phyloP scores from a whole-genome alignment of 768 basidiomycete species.

The Leccinum pellstonianum region DNA sequence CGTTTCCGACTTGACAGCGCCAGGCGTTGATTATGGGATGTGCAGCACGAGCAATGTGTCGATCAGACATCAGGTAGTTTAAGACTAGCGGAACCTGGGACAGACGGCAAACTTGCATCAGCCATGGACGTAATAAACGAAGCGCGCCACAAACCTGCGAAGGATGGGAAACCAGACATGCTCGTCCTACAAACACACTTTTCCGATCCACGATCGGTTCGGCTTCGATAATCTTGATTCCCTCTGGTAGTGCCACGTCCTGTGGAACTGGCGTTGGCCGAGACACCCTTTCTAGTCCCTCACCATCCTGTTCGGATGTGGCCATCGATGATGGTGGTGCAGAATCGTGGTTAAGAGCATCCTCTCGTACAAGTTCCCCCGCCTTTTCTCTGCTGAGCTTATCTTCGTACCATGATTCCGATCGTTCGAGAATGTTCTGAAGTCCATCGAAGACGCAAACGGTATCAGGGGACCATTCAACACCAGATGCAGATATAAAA shows the following conservation, averaged over 20 bases:
- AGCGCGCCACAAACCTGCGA: slow-evolving; percentile 50
- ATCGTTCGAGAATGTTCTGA: slow-evolving; percentile 68
- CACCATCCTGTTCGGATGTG: slow-evolving; percentile 5
- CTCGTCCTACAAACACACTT: slow-evolving; percentile 82
- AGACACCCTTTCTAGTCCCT: slow-evolving; percentile 2
- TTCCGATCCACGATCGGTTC: slow-evolving; percentile 86
- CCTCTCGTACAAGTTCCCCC: slow-evolving; percentile 56
- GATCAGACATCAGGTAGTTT: slow-evolving; percentile 65
- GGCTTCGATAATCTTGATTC: slow-evolving; percentile 64
- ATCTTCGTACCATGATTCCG: slow-evolving; percentile 70
- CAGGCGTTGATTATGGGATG: slow-evolving; percentile 84
- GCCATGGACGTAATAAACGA: not conserved
- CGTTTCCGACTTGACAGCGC: slow-evolving; percentile 65
- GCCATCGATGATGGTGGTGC: slow-evolving; percentile 7
- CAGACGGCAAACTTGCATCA: not conserved
- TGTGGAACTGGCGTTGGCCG: slow-evolving; percentile 4
- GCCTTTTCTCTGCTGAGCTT: slow-evolving; percentile 54
- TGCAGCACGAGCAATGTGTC: slow-evolving; percentile 69
- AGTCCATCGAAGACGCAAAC: slow-evolving; percentile 89
- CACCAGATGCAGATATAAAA: slow-evolving; percentile 72
- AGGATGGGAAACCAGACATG: slow-evolving; percentile 75
- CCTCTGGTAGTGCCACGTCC: slow-evolving; percentile 47
- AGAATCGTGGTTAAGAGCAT: slow-evolving; percentile 35
- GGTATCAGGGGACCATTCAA: slow-evolving; percentile 72
- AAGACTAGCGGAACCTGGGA: slow-evolving; percentile 68